Conservation (phyloP, 169 alveolate genomes). For the Neospora caninum region DNA sequence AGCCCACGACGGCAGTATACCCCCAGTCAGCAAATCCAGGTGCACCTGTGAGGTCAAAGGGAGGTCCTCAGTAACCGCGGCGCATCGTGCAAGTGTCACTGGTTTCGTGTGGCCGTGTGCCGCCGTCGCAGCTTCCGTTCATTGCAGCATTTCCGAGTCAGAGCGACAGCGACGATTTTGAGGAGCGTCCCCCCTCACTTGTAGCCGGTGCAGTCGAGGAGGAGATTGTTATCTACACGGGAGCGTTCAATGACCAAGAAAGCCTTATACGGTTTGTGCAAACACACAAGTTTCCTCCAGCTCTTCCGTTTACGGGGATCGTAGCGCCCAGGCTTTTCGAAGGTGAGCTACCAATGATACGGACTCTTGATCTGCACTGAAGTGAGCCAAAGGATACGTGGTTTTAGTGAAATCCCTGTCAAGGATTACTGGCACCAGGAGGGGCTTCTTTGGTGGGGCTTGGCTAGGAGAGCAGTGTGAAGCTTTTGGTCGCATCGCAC, state of each 20-base stretch:
- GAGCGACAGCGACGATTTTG: neutral
- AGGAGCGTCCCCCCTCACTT: neutral
- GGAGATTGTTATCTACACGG: constrained; percentile 5
- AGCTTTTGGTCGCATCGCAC: too few species aligned
- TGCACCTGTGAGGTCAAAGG: too few species aligned
- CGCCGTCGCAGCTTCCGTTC: constrained; percentile 34
- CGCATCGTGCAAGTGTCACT: too few species aligned
- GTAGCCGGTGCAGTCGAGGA: neutral
- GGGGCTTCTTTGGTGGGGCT: neutral
- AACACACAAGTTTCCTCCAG: constrained; percentile 47
- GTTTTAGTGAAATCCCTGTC: neutral
- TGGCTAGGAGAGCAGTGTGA: too few species aligned
- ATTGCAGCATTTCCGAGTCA: constrained; percentile 26
- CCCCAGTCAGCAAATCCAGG: too few species aligned
- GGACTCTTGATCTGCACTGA: neutral
- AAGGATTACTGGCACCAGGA: neutral
- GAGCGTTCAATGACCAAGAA: neutral
- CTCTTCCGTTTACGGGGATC: constrained; percentile 34
- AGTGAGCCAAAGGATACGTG: neutral
- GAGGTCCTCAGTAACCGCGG: too few species aligned
- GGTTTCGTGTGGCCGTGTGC: neutral
- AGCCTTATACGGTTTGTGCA: constrained; percentile 25
- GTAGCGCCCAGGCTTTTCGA: constrained; percentile 37
- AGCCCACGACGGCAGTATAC: too few species aligned
- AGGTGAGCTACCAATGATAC: neutral